A percentile compares a stretch with the other conserved stretches of the same genome.
Conservation (phyloP, 345 rosid species). For the Bretschneidera sinensis region DNA sequence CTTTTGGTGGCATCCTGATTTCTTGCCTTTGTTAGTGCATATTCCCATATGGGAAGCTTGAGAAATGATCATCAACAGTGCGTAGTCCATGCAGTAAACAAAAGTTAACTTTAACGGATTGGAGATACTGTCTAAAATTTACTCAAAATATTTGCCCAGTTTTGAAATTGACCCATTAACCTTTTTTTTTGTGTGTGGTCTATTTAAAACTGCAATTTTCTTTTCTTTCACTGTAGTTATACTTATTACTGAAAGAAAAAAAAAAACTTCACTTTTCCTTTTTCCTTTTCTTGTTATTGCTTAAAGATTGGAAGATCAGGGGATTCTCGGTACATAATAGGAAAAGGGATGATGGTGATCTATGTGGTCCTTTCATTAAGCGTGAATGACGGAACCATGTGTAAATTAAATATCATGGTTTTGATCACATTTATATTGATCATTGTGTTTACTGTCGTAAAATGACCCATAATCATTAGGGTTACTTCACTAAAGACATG, state of each 20-base stretch:
- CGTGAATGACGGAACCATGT: conserved; percentile 37
- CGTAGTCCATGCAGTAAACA: conserved; percentile 15
- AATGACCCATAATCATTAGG: too few relatives aligned
- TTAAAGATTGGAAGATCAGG: conserved; percentile 16
- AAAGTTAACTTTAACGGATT: conserved; percentile 41
- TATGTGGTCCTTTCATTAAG: conserved; percentile 28
- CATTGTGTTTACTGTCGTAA: too few relatives aligned
- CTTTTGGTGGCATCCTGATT: conserved; percentile 26
- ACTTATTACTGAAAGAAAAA: too few relatives aligned
- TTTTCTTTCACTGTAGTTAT: not conserved
- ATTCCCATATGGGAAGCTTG: conserved; percentile 23
- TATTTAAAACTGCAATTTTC: not conserved
- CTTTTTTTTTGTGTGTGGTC: conserved; percentile 10
- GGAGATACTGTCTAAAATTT: conserved; percentile 28
- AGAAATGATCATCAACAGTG: conserved; percentile 11
- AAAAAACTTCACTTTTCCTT: not conserved
- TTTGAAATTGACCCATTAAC: conserved; percentile 34
- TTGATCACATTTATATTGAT: too few relatives aligned
- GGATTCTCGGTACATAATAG: too few relatives aligned
- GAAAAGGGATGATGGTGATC: conserved; percentile 16
- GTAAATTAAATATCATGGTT: not conserved
- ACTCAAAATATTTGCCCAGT: conserved; percentile 14
- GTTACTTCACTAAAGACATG: too few relatives aligned
- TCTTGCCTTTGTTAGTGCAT: conserved; percentile 20
- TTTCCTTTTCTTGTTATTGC: conserved; percentile 20